These are phyloP conservation scores for Aspergillus vadensis DNA, from an alignment of 2,329 filamentous ascomycete species.

Conservation along the genomic window DNA sequence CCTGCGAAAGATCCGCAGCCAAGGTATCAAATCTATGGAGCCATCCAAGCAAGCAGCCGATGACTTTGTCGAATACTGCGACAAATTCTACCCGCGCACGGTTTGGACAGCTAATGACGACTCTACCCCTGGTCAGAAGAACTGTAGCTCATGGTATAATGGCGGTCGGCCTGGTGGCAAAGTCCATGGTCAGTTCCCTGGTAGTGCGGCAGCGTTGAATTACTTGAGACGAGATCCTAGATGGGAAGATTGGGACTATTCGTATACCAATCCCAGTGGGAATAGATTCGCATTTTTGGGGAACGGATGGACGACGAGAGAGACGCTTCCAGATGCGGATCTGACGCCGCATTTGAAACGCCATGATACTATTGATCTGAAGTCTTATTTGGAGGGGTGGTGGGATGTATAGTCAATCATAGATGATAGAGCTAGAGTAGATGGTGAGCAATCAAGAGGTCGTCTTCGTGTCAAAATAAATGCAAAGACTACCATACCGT, in stretches of 20 bases:
- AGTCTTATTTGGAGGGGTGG: slow-evolving; percentile 69
- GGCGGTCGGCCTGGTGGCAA: slow-evolving; percentile 62
- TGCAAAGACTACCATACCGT: no score
- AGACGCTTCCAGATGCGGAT: slow-evolving; percentile 58
- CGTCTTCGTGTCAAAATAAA: no score
- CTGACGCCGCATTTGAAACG: slow-evolving; percentile 64
- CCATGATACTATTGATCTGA: slow-evolving; percentile 60
- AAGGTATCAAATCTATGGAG: slow-evolving; percentile 65
- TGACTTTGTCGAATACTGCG: slow-evolving; percentile 52
- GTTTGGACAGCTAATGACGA: slow-evolving; percentile 43
- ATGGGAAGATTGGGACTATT: slow-evolving; percentile 63
- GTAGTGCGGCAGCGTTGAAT: slow-evolving; percentile 64
- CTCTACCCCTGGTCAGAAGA: slow-evolving; percentile 51
- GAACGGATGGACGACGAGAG: slow-evolving; percentile 65
- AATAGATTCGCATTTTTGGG: slow-evolving; percentile 62
- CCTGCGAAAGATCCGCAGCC: slow-evolving; percentile 65
- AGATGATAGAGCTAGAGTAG: neutral
- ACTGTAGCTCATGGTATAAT: slow-evolving; percentile 73
- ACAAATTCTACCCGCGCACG: slow-evolving; percentile 55
- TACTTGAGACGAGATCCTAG: slow-evolving; percentile 58
- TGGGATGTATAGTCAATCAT: slow-evolving; percentile 49
- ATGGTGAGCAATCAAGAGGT: neutral
- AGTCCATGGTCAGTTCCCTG: slow-evolving; percentile 71
- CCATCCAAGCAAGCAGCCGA: slow-evolving; percentile 63
- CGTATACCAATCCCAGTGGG: slow-evolving; percentile 45